Percentiles rank a stretch among this genome's conserved stretches.
Conservation (phyloP, 1,139 yeast genomes). For the Kurtzmaniella natalensis region DNA sequence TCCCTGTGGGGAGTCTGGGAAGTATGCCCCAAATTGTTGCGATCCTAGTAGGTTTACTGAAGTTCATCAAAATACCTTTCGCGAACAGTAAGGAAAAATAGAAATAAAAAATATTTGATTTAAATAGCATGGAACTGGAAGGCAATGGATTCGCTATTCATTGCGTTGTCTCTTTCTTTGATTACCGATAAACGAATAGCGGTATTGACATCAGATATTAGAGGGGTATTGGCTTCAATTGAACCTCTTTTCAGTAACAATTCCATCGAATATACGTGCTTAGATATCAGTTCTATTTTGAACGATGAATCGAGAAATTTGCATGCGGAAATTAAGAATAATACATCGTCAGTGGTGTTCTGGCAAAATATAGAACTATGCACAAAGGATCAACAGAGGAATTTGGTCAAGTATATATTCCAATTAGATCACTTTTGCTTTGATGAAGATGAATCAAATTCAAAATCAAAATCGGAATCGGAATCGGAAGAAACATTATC, state of each 20-base stretch:
- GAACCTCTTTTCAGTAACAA: not conserved
- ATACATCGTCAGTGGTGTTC: conserved; percentile 11
- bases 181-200: conserved; percentile 8
- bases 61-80: too few species aligned
- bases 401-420: conserved; percentile 23
- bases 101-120: too few species aligned
- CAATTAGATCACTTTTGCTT: conserved; percentile 29
- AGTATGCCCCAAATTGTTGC: too few species aligned
- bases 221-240: not conserved
- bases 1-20: too few species aligned
- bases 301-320: too few species aligned
- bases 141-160: conserved; percentile 9
- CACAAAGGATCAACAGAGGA: conserved; percentile 17
- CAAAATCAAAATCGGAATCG: not conserved
- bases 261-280: not conserved
- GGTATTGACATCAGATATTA: not conserved
- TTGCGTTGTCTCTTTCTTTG: conserved; percentile 9
- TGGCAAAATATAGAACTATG: conserved; percentile 24
- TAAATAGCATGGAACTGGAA: too few species aligned
- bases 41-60: too few species aligned
- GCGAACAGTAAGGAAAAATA: too few species aligned
- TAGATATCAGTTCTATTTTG: not conserved
- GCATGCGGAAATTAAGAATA: too few species aligned
- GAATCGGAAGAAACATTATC: not conserved
- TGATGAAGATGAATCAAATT: conserved; percentile 20